Evolutionary conservation across 2,329 filamentous ascomycete species (phyloP).

Genomic region (Beauveria scarabaeidicola): DNA sequence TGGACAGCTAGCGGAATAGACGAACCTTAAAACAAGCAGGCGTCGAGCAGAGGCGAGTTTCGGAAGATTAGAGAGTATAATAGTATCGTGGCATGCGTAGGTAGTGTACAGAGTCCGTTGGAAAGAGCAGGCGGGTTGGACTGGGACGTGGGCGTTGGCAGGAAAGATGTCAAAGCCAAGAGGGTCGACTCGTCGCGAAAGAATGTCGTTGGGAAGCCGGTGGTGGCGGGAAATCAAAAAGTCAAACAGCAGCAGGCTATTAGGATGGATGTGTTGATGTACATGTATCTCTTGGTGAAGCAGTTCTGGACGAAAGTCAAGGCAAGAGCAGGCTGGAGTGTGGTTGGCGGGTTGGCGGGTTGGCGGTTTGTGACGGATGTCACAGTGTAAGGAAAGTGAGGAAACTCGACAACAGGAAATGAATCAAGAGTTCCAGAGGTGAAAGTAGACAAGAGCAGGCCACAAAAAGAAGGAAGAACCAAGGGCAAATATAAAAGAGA

Average conservation of each 20-base stretch:
- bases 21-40: constrained; percentile 3
- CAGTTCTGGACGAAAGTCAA: constrained; percentile 8
- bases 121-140: neutral
- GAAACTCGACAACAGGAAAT: constrained; percentile 34
- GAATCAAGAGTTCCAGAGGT: constrained; percentile 5
- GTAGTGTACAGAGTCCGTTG: constrained; percentile 11
- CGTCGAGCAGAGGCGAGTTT: constrained; percentile 1
- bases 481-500: constrained; percentile 38
- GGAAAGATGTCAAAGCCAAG: neutral
- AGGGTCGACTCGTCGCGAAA: neutral
- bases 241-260: constrained; percentile 15
- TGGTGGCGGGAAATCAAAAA: neutral
- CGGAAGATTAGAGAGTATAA: constrained; percentile 8
- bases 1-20: neutral
- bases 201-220: constrained; percentile 3
- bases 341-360: neutral
- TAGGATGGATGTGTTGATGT: constrained; percentile 18
- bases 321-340: constrained; percentile 6
- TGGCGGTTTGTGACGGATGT: constrained; percentile 6
- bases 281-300: constrained; percentile 20
- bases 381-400: constrained; percentile 36
- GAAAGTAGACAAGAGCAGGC: constrained; percentile 24
- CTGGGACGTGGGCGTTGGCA: neutral
- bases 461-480: constrained; percentile 43
- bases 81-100: constrained; percentile 11